Percentiles rank a stretch among this genome's conserved stretches.
Conservation (phyloP, 2,329 filamentous ascomycete genomes). For the Xylaria sp. region DNA sequence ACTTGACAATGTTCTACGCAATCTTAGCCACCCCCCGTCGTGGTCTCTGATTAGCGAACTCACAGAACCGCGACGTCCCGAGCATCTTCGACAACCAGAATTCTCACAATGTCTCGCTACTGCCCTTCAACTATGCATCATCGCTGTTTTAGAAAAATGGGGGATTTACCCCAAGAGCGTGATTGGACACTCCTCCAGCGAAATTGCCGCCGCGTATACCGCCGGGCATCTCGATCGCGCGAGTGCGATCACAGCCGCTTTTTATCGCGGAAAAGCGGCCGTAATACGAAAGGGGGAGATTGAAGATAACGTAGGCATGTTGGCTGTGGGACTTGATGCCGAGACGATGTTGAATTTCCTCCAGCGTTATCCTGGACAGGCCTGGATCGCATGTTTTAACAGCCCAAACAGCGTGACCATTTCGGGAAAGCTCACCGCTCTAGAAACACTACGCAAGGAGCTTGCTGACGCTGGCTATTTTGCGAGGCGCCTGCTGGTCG, state of each 20-base stretch:
- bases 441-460: not conserved
- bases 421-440: conserved; percentile 21
- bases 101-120: conserved; percentile 32
- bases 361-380: not conserved
- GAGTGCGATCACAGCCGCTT: conserved; percentile 27
- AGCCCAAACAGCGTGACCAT: conserved; percentile 38
- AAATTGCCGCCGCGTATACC: conserved; percentile 30
- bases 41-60: conserved; percentile 37
- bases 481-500: conserved; percentile 32
- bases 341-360: not conserved
- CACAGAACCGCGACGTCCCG: conserved; percentile 15
- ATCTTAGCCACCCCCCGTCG: conserved; percentile 4
- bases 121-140: conserved; percentile 22
- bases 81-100: conserved; percentile 29
- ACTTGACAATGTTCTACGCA: conserved; percentile 3
- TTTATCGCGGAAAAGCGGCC: conserved; percentile 23
- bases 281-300: not conserved
- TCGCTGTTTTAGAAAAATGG: conserved; percentile 22
- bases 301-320: conserved; percentile 20
- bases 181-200: conserved; percentile 34
- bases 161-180: conserved; percentile 14
- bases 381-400: conserved; percentile 37
- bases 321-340: conserved; percentile 28
- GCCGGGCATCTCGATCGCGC: conserved; percentile 15
- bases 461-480: conserved; percentile 29